Evolutionary conservation across 352 stramenopile genomes (phyloP).

Genomic region (Phytophthora lateralis): DNA sequence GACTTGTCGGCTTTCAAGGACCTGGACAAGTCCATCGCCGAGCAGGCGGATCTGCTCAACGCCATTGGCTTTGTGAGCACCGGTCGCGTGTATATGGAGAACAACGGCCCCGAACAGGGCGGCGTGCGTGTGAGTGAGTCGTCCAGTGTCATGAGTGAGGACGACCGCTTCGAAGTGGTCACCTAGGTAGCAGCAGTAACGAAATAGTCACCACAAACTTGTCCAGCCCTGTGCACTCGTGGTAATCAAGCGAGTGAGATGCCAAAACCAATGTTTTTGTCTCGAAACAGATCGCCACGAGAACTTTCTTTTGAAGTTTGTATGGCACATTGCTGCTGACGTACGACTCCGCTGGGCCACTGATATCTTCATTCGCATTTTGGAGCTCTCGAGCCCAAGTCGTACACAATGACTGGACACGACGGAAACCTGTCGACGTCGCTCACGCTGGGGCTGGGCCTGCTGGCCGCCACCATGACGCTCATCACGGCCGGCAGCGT

Average conservation of each 20-base stretch:
- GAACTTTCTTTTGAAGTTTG: conserved; percentile 35
- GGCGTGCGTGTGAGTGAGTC: conserved; percentile 73
- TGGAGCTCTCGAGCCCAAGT: conserved; percentile 13
- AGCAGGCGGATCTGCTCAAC: conserved; percentile 76
- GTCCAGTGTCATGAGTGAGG: conserved; percentile 48
- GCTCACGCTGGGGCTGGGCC: conserved; percentile 65
- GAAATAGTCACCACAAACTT: conserved; percentile 7
- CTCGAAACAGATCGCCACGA: neutral
- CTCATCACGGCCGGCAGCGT: conserved; percentile 75
- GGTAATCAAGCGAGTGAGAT: conserved; percentile 25
- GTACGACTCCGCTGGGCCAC: conserved; percentile 14
- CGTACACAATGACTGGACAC: conserved; percentile 28
- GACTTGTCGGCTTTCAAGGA: conserved; percentile 70
- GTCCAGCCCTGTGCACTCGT: neutral
- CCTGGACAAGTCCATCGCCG: conserved; percentile 73
- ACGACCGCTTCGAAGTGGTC: conserved; percentile 72
- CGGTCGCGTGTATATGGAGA: conserved; percentile 79
- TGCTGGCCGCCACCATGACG: conserved; percentile 76
- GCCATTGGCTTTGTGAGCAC: conserved; percentile 80
- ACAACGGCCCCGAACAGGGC: conserved; percentile 46
- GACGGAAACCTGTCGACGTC: conserved; percentile 50
- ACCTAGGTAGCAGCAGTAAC: conserved; percentile 25
- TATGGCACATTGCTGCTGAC: conserved; percentile 8
- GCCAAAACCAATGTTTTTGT: conserved; percentile 24
- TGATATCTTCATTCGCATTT: conserved; percentile 20